phyloP scores from a whole-genome alignment of 108 stramenopile genomes.

The Pseudonitzschia multistriata region DNA sequence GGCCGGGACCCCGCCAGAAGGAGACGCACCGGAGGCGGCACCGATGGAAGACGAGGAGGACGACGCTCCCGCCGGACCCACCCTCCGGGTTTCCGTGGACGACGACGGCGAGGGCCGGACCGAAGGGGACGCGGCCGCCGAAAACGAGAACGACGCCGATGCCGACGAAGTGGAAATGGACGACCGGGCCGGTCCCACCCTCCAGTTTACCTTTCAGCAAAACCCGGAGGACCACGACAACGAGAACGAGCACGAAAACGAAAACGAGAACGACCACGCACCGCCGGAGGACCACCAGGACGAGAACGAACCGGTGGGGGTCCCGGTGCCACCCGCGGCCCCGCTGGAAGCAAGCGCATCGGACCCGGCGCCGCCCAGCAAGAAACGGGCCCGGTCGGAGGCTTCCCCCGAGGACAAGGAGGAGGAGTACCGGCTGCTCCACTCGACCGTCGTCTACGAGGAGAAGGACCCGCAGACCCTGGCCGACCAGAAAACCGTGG shows the following conservation, averaged over 20 bases:
- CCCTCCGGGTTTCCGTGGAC: slow-evolving; percentile 4
- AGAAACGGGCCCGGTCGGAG: background rate
- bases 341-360: too few species aligned
- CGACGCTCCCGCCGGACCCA: background rate
- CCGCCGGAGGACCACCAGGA: slow-evolving; percentile 10
- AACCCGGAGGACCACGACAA: slow-evolving; percentile 1
- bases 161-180: background rate
- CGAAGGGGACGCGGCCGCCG: background rate
- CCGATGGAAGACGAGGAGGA: background rate
- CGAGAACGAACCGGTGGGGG: background rate
- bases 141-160: background rate
- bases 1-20: background rate
- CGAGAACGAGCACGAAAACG: slow-evolving; percentile 9
- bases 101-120: background rate
- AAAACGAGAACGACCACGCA: background rate
- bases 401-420: background rate
- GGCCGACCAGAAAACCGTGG: slow-evolving; percentile 37
- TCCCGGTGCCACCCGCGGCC: background rate
- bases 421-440: background rate
- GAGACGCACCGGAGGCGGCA: background rate
- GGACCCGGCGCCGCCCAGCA: too few species aligned
- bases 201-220: slow-evolving; percentile 12
- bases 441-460: slow-evolving; percentile 13
- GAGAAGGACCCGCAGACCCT: slow-evolving; percentile 27
- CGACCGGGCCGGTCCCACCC: slow-evolving; percentile 12